Base-by-base conservation (phyloP, 176 grass and related monocot species). In the Chrysopogon serrulatus region DNA sequence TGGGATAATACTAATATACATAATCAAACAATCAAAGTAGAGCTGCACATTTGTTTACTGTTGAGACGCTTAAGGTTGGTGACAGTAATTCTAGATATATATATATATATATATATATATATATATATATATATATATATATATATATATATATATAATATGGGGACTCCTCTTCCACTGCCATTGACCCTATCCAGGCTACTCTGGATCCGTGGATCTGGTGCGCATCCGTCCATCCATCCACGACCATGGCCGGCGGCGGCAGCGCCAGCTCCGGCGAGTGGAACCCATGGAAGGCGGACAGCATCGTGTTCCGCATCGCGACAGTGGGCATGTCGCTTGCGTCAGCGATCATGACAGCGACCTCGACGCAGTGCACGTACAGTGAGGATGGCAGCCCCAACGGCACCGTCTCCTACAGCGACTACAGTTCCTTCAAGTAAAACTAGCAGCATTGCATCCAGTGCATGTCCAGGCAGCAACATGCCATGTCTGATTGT, bases 381-480 rank as follows among this genome's bases (percentile, higher is more conserved):
- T 17, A 28, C 21, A 24, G 12, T 2, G 21, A 6, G 28, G 19
- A 8, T 21, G 43, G 43, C 63, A 0, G 12, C 40, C 59, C 54
- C 21, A 0, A 23, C 36, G 56, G 1, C 24, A 5, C 39, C 3
- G 41, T 30, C 51, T 79, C 84, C 9, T 86, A 27, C 76, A 44
- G 10, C 66, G 53, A 86, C 66, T 86, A 79, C 84, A 56, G 34
- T 30, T 72, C 84, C 41, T 79, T 86, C 28, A 33, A n/a, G 82
- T 76, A 54, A 64, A n/a, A n/a, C n/a, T n/a, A n/a, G n/a, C n/a
- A n/a, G n/a, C n/a, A n/a, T 37, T 37, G 36, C 36, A 37, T 37
- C 0, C 0, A 6, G 2, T 3, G 5, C 36, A 37, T 37, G 36
- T 37, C 7, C 36, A 37, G 36, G 36, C 36, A 37, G 2, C 1